phyloP scores from a whole-genome alignment of 2,329 filamentous ascomycete genomes.

The Neofusicoccum parvum region DNA sequence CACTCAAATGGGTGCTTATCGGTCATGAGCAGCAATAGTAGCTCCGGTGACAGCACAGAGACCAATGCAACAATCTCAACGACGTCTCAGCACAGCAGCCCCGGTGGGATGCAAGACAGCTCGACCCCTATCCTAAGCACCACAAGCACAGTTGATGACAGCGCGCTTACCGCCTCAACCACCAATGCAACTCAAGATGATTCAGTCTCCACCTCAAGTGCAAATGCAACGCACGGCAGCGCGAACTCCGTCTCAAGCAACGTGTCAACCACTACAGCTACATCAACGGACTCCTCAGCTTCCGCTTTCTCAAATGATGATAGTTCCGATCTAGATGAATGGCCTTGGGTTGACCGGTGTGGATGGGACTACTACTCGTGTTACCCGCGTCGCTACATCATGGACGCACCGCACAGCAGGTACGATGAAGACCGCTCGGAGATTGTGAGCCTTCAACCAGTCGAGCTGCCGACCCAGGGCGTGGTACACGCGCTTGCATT shows the following conservation, averaged over 20 bases:
- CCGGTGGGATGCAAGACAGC: too few relatives aligned
- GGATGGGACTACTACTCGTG: slow-evolving; percentile 19
- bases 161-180: too few relatives aligned
- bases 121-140: too few relatives aligned
- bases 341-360: slow-evolving; percentile 4
- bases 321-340: background rate
- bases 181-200: background rate
- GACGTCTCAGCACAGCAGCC: too few relatives aligned
- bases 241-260: background rate
- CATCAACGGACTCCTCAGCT: background rate
- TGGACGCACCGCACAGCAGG: background rate
- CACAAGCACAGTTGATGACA: too few relatives aligned
- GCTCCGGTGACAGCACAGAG: background rate
- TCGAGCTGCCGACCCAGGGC: slow-evolving; percentile 24
- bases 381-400: slow-evolving; percentile 23
- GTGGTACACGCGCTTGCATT: slow-evolving; percentile 27
- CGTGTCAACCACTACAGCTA: background rate
- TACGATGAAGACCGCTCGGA: background rate
- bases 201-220: background rate
- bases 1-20: slow-evolving; percentile 6
- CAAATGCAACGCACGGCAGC: background rate
- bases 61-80: background rate
- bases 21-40: background rate
- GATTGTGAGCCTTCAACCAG: slow-evolving; percentile 27
- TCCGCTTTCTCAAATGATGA: background rate